Conservation (phyloP, 2,329 filamentous ascomycete species). For the Reticulascus tulasneorum region DNA sequence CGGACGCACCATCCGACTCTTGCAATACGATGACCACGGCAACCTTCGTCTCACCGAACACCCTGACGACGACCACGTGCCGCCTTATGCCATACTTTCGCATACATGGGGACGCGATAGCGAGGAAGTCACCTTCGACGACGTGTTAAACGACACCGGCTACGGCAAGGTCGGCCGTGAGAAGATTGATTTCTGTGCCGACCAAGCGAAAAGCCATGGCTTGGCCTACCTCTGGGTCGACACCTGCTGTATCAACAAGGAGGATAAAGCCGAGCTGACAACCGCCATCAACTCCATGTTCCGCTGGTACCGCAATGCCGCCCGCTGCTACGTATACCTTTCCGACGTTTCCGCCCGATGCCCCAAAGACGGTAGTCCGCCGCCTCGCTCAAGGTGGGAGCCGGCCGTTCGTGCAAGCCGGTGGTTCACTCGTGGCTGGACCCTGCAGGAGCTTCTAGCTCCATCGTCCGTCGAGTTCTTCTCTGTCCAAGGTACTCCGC, state of each 20-base stretch:
- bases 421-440: constrained; percentile 19
- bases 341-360: too few relatives aligned
- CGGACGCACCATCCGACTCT: too few relatives aligned
- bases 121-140: constrained; percentile 19
- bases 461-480: constrained; percentile 17
- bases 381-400: too few relatives aligned
- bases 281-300: constrained; percentile 22
- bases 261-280: constrained; percentile 21
- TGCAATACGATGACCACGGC: too few relatives aligned
- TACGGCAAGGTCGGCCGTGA: too few relatives aligned
- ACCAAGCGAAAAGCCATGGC: too few relatives aligned
- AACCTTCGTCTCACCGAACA: too few relatives aligned
- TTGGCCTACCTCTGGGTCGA: constrained; percentile 27
- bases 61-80: constrained; percentile 5
- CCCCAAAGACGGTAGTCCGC: too few relatives aligned
- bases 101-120: constrained; percentile 19
- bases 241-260: constrained; percentile 27
- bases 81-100: constrained; percentile 21
- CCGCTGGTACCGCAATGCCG: constrained; percentile 23
- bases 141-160: too few relatives aligned
- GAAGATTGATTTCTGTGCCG: constrained; percentile 10
- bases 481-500: constrained; percentile 7
- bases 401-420: constrained; percentile 12
- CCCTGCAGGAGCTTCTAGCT: constrained; percentile 20
- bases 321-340: constrained; percentile 20